Percentiles rank a stretch among this genome's conserved stretches.
These are phyloP conservation scores for Cyclostephanos invisitatus DNA, from an alignment of 108 stramenopile species.

Conservation along the genomic window DNA sequence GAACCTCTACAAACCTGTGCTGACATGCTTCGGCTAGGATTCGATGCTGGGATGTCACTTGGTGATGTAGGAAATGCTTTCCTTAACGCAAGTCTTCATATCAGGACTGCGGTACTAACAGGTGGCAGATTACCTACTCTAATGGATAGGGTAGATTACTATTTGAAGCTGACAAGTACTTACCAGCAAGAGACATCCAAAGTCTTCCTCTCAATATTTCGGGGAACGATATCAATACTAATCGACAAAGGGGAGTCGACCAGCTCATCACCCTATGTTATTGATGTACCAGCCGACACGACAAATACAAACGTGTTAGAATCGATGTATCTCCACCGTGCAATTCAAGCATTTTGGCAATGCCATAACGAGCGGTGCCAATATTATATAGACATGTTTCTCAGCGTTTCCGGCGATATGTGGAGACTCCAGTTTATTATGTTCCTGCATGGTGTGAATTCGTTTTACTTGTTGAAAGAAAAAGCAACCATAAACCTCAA, in stretches of 20 bases:
- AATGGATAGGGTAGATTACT: constrained; percentile 14
- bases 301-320: background rate
- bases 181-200: constrained; percentile 3
- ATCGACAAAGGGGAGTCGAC: background rate
- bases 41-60: background rate
- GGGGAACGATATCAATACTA: too few species aligned
- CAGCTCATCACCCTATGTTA: too few species aligned
- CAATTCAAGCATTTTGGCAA: constrained; percentile 2
- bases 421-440: too few species aligned
- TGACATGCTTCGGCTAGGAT: constrained; percentile 10
- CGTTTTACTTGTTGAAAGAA: background rate
- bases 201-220: too few species aligned
- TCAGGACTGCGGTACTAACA: constrained; percentile 7
- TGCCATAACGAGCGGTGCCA: too few species aligned
- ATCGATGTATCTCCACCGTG: constrained; percentile 12
- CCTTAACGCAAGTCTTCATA: constrained; percentile 5
- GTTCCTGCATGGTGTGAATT: too few species aligned
- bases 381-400: too few species aligned
- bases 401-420: too few species aligned
- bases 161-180: constrained; percentile 12
- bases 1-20: constrained; percentile 30
- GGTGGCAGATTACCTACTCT: constrained; percentile 25
- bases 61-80: constrained; percentile 18
- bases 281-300: background rate
- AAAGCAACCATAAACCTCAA: background rate